A percentile compares a stretch with the other conserved stretches of the same genome.
Conservation (phyloP, 345 rosid species). For the Euphorbia tirucalli region DNA sequence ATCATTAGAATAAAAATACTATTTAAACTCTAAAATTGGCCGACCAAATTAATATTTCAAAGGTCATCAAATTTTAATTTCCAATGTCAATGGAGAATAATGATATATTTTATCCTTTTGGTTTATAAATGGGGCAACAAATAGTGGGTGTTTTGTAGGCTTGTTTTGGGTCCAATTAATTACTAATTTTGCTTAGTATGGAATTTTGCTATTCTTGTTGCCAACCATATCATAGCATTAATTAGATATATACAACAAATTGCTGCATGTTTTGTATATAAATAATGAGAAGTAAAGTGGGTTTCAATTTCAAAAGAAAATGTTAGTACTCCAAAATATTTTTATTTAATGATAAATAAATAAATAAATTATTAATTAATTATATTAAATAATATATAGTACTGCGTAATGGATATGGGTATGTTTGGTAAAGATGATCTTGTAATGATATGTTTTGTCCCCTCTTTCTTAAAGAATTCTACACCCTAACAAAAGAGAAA, state of each 20-base stretch:
- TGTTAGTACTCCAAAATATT: not conserved
- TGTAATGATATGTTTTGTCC: slow-evolving; percentile 40
- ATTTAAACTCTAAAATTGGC: slow-evolving; percentile 20
- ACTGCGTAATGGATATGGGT: slow-evolving; percentile 15
- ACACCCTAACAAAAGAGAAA: not conserved
- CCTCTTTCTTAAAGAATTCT: slow-evolving; percentile 22
- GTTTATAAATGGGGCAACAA: slow-evolving; percentile 14
- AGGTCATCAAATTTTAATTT: not conserved
- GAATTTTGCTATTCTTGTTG: slow-evolving; percentile 29
- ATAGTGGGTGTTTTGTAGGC: slow-evolving; percentile 21
- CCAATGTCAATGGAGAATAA: slow-evolving; percentile 26
- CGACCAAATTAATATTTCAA: slow-evolving; percentile 30
- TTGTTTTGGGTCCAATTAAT: slow-evolving; percentile 22
- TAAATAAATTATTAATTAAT: too few relatives aligned
- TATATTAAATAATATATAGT: not conserved
- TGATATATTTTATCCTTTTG: not conserved
- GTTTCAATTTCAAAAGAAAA: slow-evolving; percentile 8
- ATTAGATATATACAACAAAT: not conserved
- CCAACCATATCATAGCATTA: slow-evolving; percentile 39
- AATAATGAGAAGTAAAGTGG: not conserved
- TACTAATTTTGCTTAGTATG: slow-evolving; percentile 11
- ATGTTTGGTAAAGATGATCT: slow-evolving; percentile 46
- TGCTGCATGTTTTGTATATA: not conserved
- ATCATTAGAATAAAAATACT: not conserved
- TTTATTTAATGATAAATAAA: not conserved